These are phyloP conservation scores for Aureobasidium melanogenum DNA, from an alignment of 2,329 filamentous ascomycete species.

Conservation along the genomic window DNA sequence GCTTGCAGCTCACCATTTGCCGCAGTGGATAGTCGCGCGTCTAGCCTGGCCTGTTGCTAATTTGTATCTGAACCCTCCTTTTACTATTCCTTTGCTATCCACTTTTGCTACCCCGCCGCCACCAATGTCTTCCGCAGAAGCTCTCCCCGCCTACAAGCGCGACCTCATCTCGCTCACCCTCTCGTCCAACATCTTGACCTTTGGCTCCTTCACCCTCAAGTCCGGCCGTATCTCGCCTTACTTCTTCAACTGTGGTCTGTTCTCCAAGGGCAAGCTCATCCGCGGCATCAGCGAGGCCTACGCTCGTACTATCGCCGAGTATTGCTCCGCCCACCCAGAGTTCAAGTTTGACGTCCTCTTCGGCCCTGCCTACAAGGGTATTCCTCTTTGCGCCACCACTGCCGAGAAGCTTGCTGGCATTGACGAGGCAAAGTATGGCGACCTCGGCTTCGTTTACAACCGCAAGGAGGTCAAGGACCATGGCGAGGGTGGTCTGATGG, in stretches of 20 bases:
- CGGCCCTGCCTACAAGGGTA: slow-evolving; percentile 93
- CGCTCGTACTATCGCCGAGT: slow-evolving; percentile 50
- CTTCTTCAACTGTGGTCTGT: slow-evolving; percentile 94
- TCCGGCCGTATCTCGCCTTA: slow-evolving; percentile 86
- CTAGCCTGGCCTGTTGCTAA: neutral
- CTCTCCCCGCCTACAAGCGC: slow-evolving; percentile 52
- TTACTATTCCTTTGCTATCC: slow-evolving; percentile 7
- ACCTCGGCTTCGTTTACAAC: slow-evolving; percentile 80
- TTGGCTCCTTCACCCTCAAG: slow-evolving; percentile 83
- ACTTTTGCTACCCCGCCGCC: slow-evolving; percentile 10
- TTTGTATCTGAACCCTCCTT: neutral
- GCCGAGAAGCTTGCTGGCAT: slow-evolving; percentile 66
- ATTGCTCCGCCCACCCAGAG: slow-evolving; percentile 45
- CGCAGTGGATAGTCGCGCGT: slow-evolving; percentile 6
- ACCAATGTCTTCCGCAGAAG: slow-evolving; percentile 14
- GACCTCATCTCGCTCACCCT: slow-evolving; percentile 64
- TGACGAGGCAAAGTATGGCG: slow-evolving; percentile 55
- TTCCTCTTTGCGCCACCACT: slow-evolving; percentile 75
- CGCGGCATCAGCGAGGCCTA: slow-evolving; percentile 73
- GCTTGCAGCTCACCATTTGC: slow-evolving; percentile 1
- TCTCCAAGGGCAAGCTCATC: slow-evolving; percentile 73
- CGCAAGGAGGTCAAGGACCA: slow-evolving; percentile 95
- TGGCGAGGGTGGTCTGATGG: slow-evolving; percentile 88
- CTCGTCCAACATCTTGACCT: slow-evolving; percentile 61
- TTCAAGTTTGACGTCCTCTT: slow-evolving; percentile 77